Evolutionary conservation across 2,329 filamentous ascomycete genomes (phyloP).

Genomic region (Chalaropsis thielavioides): DNA sequence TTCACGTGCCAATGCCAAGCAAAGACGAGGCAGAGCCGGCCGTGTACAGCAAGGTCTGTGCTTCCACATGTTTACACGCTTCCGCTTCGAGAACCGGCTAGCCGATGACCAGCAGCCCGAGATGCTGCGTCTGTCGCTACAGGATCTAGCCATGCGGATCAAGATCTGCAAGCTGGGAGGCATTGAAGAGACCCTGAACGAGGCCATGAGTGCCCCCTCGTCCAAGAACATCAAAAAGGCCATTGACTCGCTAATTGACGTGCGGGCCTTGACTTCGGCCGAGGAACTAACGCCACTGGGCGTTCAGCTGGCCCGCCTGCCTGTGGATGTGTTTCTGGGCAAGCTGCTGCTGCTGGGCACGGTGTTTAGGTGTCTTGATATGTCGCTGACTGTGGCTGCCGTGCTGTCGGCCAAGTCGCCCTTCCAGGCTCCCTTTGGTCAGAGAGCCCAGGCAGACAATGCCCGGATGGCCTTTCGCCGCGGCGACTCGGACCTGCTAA

Average conservation of each 20-base stretch:
- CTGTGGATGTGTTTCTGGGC: constrained; percentile 84
- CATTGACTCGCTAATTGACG: constrained; percentile 84
- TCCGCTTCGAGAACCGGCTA: constrained; percentile 73
- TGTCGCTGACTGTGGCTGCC: constrained; percentile 79
- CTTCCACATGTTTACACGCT: constrained; percentile 88
- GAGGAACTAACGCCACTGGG: constrained; percentile 84
- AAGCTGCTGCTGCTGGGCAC: constrained; percentile 80
- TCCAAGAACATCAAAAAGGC: constrained; percentile 85
- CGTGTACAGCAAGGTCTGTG: constrained; percentile 91
- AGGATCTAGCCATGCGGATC: constrained; percentile 87
- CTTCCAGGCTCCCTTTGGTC: constrained; percentile 74
- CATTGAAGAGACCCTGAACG: constrained; percentile 76
- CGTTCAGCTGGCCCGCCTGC: constrained; percentile 70
- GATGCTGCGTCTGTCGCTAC: constrained; percentile 83
- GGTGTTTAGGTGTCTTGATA: constrained; percentile 83
- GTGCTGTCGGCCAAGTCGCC: constrained; percentile 91
- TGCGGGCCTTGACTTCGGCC: constrained; percentile 64
- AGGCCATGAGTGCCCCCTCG: constrained; percentile 80
- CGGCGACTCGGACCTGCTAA: constrained; percentile 82
- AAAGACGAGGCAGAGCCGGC: constrained; percentile 81
- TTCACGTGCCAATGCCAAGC: constrained; percentile 87
- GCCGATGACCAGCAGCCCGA: constrained; percentile 90
- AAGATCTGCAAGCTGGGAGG: constrained; percentile 95
- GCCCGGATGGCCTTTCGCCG: constrained; percentile 66
- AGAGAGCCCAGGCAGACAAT: constrained; percentile 66